phyloP scores from a whole-genome alignment of 345 rosid genomes.

The Adansonia digitata region DNA sequence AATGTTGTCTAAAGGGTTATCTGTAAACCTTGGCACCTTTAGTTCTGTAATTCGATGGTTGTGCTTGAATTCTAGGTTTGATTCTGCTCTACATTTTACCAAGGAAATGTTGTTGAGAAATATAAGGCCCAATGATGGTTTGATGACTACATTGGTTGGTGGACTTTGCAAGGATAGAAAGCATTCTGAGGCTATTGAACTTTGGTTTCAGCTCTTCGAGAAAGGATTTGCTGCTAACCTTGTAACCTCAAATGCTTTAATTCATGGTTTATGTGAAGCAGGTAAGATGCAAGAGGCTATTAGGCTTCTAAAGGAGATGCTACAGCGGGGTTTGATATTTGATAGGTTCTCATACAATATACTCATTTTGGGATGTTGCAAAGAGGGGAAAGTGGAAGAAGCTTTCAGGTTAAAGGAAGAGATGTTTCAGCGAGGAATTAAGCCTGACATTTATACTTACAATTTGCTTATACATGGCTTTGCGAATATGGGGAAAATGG shows the following conservation, averaged over 20 bases:
- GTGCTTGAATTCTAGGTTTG: conserved; percentile 44
- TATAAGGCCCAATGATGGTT: conserved; percentile 57
- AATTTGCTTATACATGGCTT: conserved; percentile 56
- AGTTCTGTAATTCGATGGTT: conserved; percentile 51
- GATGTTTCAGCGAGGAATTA: conserved; percentile 56
- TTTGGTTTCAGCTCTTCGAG: conserved; percentile 47
- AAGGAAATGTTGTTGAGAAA: conserved; percentile 59
- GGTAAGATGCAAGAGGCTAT: conserved; percentile 52
- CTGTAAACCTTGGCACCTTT: conserved; percentile 47
- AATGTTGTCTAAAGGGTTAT: conserved; percentile 51
- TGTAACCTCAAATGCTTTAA: conserved; percentile 66
- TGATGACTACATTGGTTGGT: conserved; percentile 52
- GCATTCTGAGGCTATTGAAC: conserved; percentile 48
- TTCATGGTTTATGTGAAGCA: conserved; percentile 65
- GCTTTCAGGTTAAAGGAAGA: conserved; percentile 54
- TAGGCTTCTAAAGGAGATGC: conserved; percentile 50
- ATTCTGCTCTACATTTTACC: conserved; percentile 42
- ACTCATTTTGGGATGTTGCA: conserved; percentile 52
- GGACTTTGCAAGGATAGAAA: conserved; percentile 60
- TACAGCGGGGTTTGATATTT: conserved; percentile 40
- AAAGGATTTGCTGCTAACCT: conserved; percentile 45
- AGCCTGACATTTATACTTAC: conserved; percentile 58
- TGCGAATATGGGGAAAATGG: conserved; percentile 44
- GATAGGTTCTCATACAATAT: conserved; percentile 59
- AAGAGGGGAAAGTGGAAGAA: conserved; percentile 46